These are phyloP conservation scores for Pichia sp. DNA, from an alignment of 1,139 yeast genomes.

Conservation along the genomic window DNA sequence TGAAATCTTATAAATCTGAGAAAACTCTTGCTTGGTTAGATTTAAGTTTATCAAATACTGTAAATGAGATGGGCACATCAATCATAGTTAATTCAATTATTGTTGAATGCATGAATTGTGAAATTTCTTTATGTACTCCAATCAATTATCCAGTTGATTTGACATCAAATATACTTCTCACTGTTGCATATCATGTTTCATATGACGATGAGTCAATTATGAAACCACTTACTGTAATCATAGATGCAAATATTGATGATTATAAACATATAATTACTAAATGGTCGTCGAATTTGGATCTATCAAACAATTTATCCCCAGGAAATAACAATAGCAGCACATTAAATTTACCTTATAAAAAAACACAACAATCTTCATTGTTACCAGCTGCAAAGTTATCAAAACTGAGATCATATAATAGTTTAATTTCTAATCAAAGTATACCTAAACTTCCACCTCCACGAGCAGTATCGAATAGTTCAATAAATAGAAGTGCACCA, in stretches of 20 bases:
- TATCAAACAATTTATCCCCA: conserved; percentile 21
- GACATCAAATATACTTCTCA: conserved; percentile 29
- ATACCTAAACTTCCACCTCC: conserved; percentile 7
- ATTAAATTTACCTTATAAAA: neutral
- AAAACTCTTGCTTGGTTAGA: conserved; percentile 58
- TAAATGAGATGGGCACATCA: conserved; percentile 26
- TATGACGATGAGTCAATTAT: conserved; percentile 31
- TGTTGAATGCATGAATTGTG: conserved; percentile 39
- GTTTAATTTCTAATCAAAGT: conserved; percentile 1
- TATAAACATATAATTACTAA: conserved; percentile 39
- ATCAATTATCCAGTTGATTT: conserved; percentile 29
- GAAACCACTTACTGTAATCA: conserved; percentile 33
- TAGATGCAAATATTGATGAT: conserved; percentile 26
- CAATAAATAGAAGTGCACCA: neutral
- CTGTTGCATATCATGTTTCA: conserved; percentile 41
- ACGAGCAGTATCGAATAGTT: neutral
- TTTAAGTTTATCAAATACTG: conserved; percentile 46
- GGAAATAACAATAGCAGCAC: neutral
- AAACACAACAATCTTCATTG: conserved; percentile 21
- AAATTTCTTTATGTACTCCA: conserved; percentile 31
- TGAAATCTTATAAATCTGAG: conserved; percentile 30
- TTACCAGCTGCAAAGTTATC: conserved; percentile 17
- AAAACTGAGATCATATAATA: conserved; percentile 9
- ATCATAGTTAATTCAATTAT: conserved; percentile 32
- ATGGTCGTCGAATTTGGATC: conserved; percentile 60